Conservation (phyloP, 345 rosid species). For the Dipteronia sinensis region DNA sequence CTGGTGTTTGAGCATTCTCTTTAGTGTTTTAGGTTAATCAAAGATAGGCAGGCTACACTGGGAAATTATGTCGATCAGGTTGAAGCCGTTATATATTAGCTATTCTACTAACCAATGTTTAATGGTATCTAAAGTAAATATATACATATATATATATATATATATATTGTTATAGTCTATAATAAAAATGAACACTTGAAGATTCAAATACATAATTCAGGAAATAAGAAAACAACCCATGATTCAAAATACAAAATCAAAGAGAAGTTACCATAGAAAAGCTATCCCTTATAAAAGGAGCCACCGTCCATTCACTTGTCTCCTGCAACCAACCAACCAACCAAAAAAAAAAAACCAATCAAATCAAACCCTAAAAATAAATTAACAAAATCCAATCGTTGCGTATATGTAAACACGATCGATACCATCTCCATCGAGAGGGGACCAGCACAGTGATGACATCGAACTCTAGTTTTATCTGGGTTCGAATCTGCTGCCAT, state of each 20-base stretch:
- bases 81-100: no score
- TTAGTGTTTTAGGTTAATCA: no score
- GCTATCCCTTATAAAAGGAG: conserved; percentile 86
- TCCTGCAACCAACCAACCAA: conserved; percentile 47
- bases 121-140: no score
- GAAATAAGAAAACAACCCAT: background rate
- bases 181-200: background rate
- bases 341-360: background rate
- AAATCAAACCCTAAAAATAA: background rate
- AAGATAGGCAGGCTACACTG: no score
- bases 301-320: conserved; percentile 80
- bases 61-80: no score
- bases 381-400: background rate
- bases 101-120: no score
- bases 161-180: no score
- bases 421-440: conserved; percentile 67
- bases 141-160: no score
- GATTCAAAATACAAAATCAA: background rate
- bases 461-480: conserved; percentile 31
- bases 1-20: no score
- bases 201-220: background rate
- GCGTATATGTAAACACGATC: background rate
- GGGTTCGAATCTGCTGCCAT: conserved; percentile 51
- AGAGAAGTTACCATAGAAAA: conserved; percentile 72
- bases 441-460: conserved; percentile 96